Percentiles rank a stretch among this genome's conserved stretches.
phyloP scores from a whole-genome alignment of 2,329 filamentous ascomycete species.

The Sarocladium strictum region DNA sequence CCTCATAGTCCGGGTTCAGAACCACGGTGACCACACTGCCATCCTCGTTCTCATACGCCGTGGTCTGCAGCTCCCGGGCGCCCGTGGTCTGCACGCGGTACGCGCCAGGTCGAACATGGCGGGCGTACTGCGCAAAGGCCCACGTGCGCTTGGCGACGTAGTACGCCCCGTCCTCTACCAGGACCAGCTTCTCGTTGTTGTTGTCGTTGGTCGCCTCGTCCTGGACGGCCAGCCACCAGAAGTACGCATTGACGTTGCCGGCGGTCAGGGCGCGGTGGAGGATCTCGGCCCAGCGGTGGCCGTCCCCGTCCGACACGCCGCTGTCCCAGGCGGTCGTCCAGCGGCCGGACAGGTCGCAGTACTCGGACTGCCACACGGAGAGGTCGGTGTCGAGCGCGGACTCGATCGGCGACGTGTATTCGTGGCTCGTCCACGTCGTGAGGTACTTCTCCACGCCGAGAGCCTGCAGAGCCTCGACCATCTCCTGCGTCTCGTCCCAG shows the following conservation, averaged over 20 bases:
- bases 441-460: conserved; percentile 4
- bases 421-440: conserved; percentile 1
- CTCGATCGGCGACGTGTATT: conserved; percentile 5
- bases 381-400: background rate
- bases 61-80: background rate
- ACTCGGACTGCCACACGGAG: conserved; percentile 6
- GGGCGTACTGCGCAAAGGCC: conserved; percentile 6
- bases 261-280: conserved; percentile 2
- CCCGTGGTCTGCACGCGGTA: conserved; percentile 1
- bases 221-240: conserved; percentile 3
- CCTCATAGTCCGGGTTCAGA: background rate
- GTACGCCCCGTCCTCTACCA: conserved; percentile 6
- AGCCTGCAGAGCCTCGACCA: conserved; percentile 2
- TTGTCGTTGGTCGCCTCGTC: conserved; percentile 5
- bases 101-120: background rate
- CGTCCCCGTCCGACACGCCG: background rate
- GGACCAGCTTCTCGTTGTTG: conserved; percentile 8
- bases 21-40: background rate
- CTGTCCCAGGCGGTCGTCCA: conserved; percentile 5
- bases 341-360: background rate
- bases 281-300: conserved; percentile 1
- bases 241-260: conserved; percentile 5
- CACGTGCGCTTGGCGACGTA: conserved; percentile 7
- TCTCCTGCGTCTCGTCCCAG: background rate
- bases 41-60: conserved; percentile 5